These are phyloP conservation scores for Pichia heedii DNA, from an alignment of 805 yeast species.

Conservation along the genomic window DNA sequence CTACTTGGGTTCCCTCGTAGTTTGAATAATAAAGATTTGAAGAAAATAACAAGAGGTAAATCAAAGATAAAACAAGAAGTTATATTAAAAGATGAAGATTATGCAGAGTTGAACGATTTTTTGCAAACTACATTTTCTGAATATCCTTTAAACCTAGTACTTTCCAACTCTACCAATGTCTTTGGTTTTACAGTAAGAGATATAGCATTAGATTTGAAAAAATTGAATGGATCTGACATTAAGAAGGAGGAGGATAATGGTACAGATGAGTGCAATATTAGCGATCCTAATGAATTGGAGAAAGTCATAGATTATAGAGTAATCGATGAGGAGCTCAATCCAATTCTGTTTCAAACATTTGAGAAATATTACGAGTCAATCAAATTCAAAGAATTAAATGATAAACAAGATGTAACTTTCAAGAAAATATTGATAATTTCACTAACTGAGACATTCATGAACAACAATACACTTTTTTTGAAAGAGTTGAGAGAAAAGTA, in stretches of 20 bases:
- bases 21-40: too few relatives aligned
- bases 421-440: conserved; percentile 1
- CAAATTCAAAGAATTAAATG: not conserved
- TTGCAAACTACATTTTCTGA: not conserved
- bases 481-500: conserved; percentile 1
- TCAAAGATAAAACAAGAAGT: too few relatives aligned
- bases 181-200: not conserved
- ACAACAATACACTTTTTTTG: conserved; percentile 2
- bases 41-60: too few relatives aligned
- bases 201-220: not conserved
- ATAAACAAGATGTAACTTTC: not conserved
- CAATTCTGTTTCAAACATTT: not conserved
- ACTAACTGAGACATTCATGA: conserved; percentile 5
- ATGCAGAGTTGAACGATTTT: not conserved
- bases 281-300: conserved; percentile 3
- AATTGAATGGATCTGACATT: not conserved
- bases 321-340: not conserved
- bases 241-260: too few relatives aligned
- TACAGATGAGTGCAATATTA: too few relatives aligned
- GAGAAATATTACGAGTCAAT: not conserved
- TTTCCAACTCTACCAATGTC: not conserved
- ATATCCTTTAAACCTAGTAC: not conserved
- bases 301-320: conserved; percentile 5
- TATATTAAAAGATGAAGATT: not conserved
- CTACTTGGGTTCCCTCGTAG: not conserved